These are phyloP conservation scores for Crithidia bombi DNA, from an alignment of 208 protist species.

Conservation along the genomic window DNA sequence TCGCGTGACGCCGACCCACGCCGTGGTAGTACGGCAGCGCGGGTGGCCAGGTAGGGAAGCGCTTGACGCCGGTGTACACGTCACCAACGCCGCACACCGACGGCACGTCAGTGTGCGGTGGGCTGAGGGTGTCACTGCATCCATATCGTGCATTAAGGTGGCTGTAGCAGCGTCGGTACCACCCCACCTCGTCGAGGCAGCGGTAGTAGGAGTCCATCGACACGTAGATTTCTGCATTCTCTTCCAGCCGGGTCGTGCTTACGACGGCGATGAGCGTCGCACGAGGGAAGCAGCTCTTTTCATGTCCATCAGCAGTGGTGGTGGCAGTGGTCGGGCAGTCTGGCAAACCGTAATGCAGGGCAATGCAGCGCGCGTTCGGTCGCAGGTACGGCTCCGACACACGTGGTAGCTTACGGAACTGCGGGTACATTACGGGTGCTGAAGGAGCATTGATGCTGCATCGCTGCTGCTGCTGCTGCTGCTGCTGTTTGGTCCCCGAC, in stretches of 20 bases:
- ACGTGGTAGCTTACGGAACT: conserved; percentile 22
- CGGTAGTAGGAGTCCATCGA: conserved; percentile 82
- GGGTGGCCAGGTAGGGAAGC: conserved; percentile 58
- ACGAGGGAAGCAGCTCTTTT: conserved; percentile 31
- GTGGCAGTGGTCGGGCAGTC: background rate
- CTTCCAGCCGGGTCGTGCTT: conserved; percentile 56
- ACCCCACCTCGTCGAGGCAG: conserved; percentile 77
- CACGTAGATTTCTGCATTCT: conserved; percentile 56
- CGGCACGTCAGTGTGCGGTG: background rate
- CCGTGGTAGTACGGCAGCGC: conserved; percentile 76
- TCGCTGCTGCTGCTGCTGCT: background rate
- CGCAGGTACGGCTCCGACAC: conserved; percentile 34
- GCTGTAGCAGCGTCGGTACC: conserved; percentile 66
- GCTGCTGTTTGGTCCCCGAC: background rate
- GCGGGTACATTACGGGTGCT: conserved; percentile 20
- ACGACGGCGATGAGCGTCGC: conserved; percentile 75
- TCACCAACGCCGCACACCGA: conserved; percentile 6
- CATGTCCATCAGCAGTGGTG: background rate
- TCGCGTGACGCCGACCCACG: conserved; percentile 65
- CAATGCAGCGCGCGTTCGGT: conserved; percentile 84
- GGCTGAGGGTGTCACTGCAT: background rate
- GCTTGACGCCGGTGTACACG: conserved; percentile 56
- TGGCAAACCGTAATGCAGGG: conserved; percentile 76
- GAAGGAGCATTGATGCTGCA: too few species aligned
- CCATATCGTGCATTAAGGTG: conserved; percentile 20